phyloP scores from a whole-genome alignment of 768 basidiomycete species.

The Naematelia encephala region DNA sequence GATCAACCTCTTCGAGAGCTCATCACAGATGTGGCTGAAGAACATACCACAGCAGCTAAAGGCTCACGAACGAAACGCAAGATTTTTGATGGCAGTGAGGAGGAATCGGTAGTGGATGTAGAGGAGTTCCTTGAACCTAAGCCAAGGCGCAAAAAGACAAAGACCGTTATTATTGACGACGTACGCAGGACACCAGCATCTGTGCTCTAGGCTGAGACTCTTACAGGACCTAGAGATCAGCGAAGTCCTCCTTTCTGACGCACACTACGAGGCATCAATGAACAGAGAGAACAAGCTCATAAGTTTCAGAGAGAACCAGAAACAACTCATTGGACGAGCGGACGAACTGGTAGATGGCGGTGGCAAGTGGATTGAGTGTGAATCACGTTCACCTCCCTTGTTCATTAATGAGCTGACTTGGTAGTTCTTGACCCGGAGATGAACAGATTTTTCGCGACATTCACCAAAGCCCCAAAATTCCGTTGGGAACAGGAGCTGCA shows the following conservation, averaged over 20 bases:
- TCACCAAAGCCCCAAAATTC: conserved; percentile 21
- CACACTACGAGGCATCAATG: neutral
- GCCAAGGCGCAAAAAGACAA: conserved; percentile 7
- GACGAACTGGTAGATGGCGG: conserved; percentile 24
- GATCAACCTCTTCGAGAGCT: no score
- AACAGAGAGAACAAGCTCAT: neutral
- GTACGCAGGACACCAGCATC: neutral
- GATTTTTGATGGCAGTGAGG: neutral
- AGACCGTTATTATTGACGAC: conserved; percentile 13
- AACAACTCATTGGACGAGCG: conserved; percentile 10
- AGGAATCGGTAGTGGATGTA: neutral
- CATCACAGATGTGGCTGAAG: no score
- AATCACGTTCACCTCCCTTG: neutral
- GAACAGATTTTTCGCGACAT: conserved; percentile 20
- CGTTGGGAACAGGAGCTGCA: conserved; percentile 38
- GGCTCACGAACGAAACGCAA: conserved; percentile 1
- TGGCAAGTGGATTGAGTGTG: conserved; percentile 25
- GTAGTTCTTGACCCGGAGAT: conserved; percentile 37
- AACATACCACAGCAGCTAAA: neutral
- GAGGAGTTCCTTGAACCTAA: neutral
- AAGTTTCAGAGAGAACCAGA: conserved; percentile 8
- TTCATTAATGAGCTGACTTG: neutral
- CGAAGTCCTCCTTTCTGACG: neutral
- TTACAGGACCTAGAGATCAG: neutral
- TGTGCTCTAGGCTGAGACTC: neutral